Percentiles rank a stretch among this genome's conserved stretches.
phyloP scores from a whole-genome alignment of 2,329 filamentous ascomycete genomes.

The Hypoxylon sp. region DNA sequence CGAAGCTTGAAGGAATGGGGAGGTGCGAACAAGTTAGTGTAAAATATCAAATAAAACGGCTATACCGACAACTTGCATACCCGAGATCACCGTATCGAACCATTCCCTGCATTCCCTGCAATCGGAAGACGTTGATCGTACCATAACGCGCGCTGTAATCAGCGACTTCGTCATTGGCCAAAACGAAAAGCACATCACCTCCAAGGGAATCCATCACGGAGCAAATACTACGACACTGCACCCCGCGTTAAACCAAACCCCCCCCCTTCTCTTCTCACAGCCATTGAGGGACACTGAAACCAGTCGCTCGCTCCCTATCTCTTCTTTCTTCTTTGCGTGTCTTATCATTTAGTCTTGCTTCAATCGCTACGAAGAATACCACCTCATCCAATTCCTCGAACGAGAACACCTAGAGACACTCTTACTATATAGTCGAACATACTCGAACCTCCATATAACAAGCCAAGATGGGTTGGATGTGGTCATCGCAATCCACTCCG shows the following conservation, averaged over 20 bases:
- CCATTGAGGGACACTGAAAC: not conserved
- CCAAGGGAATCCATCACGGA: conserved; percentile 30
- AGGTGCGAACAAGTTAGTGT: not conserved
- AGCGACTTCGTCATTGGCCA: conserved; percentile 34
- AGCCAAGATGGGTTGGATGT: conserved; percentile 74
- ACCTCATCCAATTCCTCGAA: conserved; percentile 6
- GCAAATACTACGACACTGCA: conserved; percentile 32
- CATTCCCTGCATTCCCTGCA: conserved; percentile 18
- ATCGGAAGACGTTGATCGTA: conserved; percentile 29
- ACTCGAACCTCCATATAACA: conserved; percentile 10
- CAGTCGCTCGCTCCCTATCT: not conserved
- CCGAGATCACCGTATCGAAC: conserved; percentile 28
- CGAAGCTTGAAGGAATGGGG: conserved; percentile 11
- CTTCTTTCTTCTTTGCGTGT: not conserved
- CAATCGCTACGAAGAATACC: not conserved
- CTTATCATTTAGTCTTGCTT: conserved; percentile 5
- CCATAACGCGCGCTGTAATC: conserved; percentile 29
- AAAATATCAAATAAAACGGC: conserved; percentile 14
- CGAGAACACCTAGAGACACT: not conserved
- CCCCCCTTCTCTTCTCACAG: no score
- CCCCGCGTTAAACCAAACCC: conserved; percentile 42
- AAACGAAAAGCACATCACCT: conserved; percentile 20
- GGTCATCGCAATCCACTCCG: conserved; percentile 61
- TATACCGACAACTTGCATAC: conserved; percentile 24
- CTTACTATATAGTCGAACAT: not conserved